These are phyloP conservation scores for Candida verbasci DNA, from an alignment of 805 yeast species.

Conservation along the genomic window DNA sequence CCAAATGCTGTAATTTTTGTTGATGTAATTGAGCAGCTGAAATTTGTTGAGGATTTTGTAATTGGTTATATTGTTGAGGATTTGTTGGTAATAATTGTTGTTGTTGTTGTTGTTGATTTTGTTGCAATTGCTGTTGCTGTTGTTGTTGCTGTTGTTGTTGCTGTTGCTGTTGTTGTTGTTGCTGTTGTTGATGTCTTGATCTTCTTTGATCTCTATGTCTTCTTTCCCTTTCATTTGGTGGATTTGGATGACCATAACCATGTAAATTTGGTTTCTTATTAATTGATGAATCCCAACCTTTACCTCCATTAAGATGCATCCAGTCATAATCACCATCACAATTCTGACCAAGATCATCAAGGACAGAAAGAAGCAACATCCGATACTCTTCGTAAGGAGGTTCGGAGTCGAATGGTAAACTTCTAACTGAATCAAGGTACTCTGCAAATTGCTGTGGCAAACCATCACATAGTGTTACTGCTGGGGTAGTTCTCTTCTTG, in stretches of 20 bases:
- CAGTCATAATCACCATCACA: conserved; percentile 75
- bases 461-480: conserved; percentile 56
- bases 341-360: conserved; percentile 52
- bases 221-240: conserved; percentile 48
- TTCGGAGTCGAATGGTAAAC: conserved; percentile 70
- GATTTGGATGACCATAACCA: conserved; percentile 89
- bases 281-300: conserved; percentile 74
- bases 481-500: conserved; percentile 67
- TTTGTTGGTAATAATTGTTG: neutral
- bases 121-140: conserved; percentile 7
- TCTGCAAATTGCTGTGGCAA: conserved; percentile 73
- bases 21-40: conserved; percentile 46
- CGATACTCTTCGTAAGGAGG: conserved; percentile 72
- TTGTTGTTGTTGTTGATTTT: conserved; percentile 10
- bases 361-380: conserved; percentile 53
- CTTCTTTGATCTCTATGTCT: conserved; percentile 45
- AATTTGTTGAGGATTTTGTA: conserved; percentile 30
- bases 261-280: conserved; percentile 77
- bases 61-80: conserved; percentile 7
- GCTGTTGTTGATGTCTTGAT: conserved; percentile 29
- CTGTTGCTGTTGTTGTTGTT: conserved; percentile 12
- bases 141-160: conserved; percentile 2
- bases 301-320: conserved; percentile 75
- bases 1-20: conserved; percentile 45
- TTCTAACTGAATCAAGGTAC: conserved; percentile 64